Evolutionary conservation across 2,329 filamentous ascomycete genomes (phyloP), one percentile per base, ranked within the genome.

Genomic region (Sporothrix variecibatus): DNA sequence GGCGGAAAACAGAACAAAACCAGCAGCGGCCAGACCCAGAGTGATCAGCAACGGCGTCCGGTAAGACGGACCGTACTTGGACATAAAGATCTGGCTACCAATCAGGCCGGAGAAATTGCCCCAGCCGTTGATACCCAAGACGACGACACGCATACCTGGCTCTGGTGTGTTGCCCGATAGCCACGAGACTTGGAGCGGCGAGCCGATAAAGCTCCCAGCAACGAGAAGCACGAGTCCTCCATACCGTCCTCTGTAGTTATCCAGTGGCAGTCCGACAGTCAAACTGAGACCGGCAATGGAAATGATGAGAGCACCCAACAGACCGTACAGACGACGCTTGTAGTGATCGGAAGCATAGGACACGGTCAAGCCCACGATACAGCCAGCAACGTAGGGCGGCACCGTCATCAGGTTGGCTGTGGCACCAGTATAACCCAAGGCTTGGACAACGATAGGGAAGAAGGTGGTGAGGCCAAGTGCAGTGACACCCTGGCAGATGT

Each of bases 381-480:
- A 71, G 56, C 73, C 73, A 28, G 58, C 56, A 9, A 74, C 68
- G 46, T 71, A 74, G 6, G 73, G 73, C 28, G 73, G 73, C 11
- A 74, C 67, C 11, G 73, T 74, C 67, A 74, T 68, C 34, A 71
- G 68, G 40, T 71, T 64, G 58, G 67, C 58, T 17, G 23, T 65
- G 58, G 68, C 28, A 15, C 46, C 40, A 1, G 58, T 49, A 23
- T 79, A 80, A 11, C 73, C 68, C 9, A 74, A 77, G 0, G 79
- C 73, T 68, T 74, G 68, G 23, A 74, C 68, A 28, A 74, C 73
- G 31, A 74, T 71, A 11, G 73, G 73, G 40, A 74, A 71, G 58
- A 74, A 74, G 7, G 70, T 74, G 28, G 67, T 71, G 43, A 74
- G 49, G 12, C 73, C 73, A 11, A 71, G 56, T 15, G 68, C 56